A percentile compares a stretch with the other conserved stretches of the same genome.
Evolutionary conservation across 2,329 filamentous ascomycete species (phyloP).

Genomic region (Paracoccidioides brasiliensis): DNA sequence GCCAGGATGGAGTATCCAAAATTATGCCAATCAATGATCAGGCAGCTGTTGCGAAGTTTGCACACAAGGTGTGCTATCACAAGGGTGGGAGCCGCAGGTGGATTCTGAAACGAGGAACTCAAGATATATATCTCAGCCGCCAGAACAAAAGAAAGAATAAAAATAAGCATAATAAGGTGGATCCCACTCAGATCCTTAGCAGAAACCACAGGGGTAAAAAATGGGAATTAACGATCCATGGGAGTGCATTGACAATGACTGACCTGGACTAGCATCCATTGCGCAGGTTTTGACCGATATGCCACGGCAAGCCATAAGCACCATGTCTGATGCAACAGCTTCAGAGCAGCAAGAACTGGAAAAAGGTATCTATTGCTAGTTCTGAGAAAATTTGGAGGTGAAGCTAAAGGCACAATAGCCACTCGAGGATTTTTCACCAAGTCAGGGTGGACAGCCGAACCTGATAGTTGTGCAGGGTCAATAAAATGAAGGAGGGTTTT

Average conservation of each 20-base stretch:
- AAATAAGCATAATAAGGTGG: not conserved
- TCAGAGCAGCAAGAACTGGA: constrained; percentile 63
- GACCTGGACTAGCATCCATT: constrained; percentile 77
- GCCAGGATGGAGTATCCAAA: constrained; percentile 91
- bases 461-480: constrained; percentile 28
- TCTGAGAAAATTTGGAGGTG: constrained; percentile 53
- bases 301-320: constrained; percentile 58
- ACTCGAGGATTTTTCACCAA: constrained; percentile 57
- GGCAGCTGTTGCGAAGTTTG: constrained; percentile 61
- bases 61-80: constrained; percentile 60
- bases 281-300: constrained; percentile 59
- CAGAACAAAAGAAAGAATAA: not conserved
- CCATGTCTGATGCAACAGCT: constrained; percentile 71
- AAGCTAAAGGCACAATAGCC: constrained; percentile 54
- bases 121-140: not conserved
- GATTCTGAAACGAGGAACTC: constrained; percentile 48
- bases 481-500: not conserved
- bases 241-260: constrained; percentile 8
- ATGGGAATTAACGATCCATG: not conserved
- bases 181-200: not conserved
- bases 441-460: constrained; percentile 70
- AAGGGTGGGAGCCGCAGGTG: constrained; percentile 85
- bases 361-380: constrained; percentile 62
- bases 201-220: not conserved
- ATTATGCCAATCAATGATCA: constrained; percentile 97